Conservation (phyloP, 345 rosid genomes). For the Salix purpurea region DNA sequence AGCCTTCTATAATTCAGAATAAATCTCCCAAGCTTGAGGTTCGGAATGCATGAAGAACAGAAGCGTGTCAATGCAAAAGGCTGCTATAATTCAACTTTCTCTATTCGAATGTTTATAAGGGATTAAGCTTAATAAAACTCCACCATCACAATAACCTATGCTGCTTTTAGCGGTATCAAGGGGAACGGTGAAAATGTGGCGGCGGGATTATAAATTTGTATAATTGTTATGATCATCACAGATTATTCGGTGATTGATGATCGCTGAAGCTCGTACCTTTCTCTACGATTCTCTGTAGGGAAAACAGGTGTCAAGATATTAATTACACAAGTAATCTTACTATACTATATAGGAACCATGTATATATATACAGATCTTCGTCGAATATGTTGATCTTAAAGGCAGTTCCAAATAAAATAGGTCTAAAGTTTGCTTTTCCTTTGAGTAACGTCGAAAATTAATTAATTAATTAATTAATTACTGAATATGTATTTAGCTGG, state of each 20-base stretch:
- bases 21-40: background rate
- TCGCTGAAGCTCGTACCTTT: background rate
- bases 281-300: conserved; percentile 19
- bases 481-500: background rate
- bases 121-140: background rate
- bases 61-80: background rate
- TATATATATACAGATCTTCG: conserved; percentile 10
- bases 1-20: background rate
- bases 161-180: background rate
- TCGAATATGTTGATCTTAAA: background rate
- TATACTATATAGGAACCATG: background rate
- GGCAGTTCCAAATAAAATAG: background rate
- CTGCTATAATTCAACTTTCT: background rate
- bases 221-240: background rate
- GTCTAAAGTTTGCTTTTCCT: background rate
- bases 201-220: background rate
- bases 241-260: background rate
- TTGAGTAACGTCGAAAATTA: background rate
- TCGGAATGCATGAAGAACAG: background rate
- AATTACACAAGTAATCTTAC: conserved; percentile 21
- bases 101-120: background rate
- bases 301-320: conserved; percentile 19
- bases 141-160: background rate
- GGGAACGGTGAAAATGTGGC: background rate
- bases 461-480: background rate